A percentile compares a stretch with the other conserved stretches of the same genome.
Conservation (phyloP, 2,329 filamentous ascomycete genomes). For the Bipolaris bicolor region DNA sequence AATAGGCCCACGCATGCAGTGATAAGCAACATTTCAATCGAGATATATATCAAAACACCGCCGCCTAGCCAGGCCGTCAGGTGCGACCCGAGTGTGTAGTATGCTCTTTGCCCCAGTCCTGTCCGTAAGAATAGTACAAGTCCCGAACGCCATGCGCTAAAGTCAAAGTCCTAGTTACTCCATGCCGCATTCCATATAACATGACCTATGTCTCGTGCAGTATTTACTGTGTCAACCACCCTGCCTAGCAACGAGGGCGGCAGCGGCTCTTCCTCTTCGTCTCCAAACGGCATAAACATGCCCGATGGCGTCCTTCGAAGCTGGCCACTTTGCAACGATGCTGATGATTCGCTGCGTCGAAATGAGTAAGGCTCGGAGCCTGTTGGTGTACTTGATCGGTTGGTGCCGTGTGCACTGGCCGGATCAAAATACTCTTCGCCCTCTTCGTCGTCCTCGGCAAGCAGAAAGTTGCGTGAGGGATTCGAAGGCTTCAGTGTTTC, state of each 20-base stretch:
- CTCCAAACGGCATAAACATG: conserved; percentile 90
- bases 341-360: conserved; percentile 23
- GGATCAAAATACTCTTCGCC: conserved; percentile 55
- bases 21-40: conserved; percentile 20
- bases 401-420: conserved; percentile 43
- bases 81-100: conserved; percentile 20
- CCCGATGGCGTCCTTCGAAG: conserved; percentile 82
- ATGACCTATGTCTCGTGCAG: conserved; percentile 67
- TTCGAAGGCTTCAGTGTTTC: conserved; percentile 78
- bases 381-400: conserved; percentile 47
- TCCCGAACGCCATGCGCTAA: conserved; percentile 34
- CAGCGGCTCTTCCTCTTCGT: conserved; percentile 67
- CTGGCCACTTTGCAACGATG: conserved; percentile 51
- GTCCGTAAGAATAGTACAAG: conserved; percentile 28
- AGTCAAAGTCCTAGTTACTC: conserved; percentile 51
- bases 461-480: conserved; percentile 68
- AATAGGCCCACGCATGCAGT: conserved; percentile 25
- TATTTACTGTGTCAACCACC: conserved; percentile 78
- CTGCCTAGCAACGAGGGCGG: conserved; percentile 72
- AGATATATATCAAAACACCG: conserved; percentile 22
- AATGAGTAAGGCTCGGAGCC: conserved; percentile 33
- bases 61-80: conserved; percentile 24
- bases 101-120: conserved; percentile 25
- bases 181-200: conserved; percentile 72
- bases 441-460: conserved; percentile 62